Base-by-base conservation (phyloP, 768 basidiomycete genomes). In the Cystofilobasidium capitatum region DNA sequence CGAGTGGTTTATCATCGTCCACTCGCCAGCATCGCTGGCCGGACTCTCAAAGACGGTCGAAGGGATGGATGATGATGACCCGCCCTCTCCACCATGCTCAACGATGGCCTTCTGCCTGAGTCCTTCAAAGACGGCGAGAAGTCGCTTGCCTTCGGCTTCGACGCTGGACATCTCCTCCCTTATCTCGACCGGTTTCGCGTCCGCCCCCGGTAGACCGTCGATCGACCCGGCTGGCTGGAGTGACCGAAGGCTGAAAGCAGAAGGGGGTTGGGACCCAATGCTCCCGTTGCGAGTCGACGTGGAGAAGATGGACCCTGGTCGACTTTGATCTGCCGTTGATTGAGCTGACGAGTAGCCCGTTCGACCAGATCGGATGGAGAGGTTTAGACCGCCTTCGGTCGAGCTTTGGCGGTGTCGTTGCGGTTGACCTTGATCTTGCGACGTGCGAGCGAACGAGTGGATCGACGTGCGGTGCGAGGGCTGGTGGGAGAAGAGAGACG, bases 61-160 rank as follows among this genome's bases (percentile, higher is more conserved):
- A 29, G 58, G 5, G 22, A 7, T 22, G 14, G 12, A 8, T 13
- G 7, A 33, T 33, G 14, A 26, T 31, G 36, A 35, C 8, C 40
- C 58, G 3, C 57, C 36, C 10, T 44, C 3, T 13, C 26, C 64
- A 9, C 31, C 40, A 12, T 31, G 26, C 17, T 35, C 54, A 26
- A 37, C 22, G 8, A 40, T 39, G 13, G 37, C 57, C 13, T 57
- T 54, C 5, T 51, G 42, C 40, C 45, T 42, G 14, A 65, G 57
- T n/a, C 57, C 64, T 3, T 65, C 58, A n/a, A 65, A 65, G 6
- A 55, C 42, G 17, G 40, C 64, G 35, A 65, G 36, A 24, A 65
- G 58, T 20, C 64, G n/a, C 58, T 33, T n/a, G n/a, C 64, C 64
- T 20, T 65, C 64, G 12, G 64, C 64, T 24, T 65, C 64, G 42